Evolutionary conservation across 176 grass and related monocot species (phyloP).

Genomic region (Microstegium vimineum): DNA sequence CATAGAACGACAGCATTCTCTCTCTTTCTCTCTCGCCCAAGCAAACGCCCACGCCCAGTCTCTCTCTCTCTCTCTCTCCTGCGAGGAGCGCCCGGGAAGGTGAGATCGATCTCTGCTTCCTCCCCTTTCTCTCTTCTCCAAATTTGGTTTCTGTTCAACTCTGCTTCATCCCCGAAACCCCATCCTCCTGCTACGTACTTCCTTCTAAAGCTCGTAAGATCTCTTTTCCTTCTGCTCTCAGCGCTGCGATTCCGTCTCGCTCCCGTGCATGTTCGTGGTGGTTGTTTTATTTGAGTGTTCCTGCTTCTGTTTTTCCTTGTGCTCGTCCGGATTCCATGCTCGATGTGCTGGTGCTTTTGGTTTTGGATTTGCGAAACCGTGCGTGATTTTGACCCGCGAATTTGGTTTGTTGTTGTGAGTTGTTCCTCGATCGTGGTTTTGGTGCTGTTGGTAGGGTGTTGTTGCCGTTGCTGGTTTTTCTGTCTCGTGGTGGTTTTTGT

Average conservation of each 20-base stretch:
- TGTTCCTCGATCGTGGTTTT: neutral
- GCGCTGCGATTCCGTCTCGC: neutral
- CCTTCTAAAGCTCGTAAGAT: neutral
- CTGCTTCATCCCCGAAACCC: neutral
- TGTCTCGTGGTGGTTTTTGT: constrained; percentile 1
- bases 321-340: neutral
- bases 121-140: neutral
- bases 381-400: neutral
- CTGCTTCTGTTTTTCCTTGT: neutral
- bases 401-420: neutral
- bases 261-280: neutral
- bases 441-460: neutral
- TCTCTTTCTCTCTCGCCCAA: too few relatives aligned
- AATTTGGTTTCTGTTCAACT: neutral
- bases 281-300: neutral
- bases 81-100: constrained; percentile 14
- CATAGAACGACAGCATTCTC: constrained; percentile 6
- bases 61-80: neutral
- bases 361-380: neutral
- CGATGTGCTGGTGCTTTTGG: neutral
- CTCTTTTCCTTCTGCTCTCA: neutral
- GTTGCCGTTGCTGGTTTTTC: neutral
- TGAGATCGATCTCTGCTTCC: constrained; percentile 2
- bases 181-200: neutral
- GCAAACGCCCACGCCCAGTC: neutral